Conservation (phyloP, 148 eudicot species). For the Rhododendron henanense region DNA sequence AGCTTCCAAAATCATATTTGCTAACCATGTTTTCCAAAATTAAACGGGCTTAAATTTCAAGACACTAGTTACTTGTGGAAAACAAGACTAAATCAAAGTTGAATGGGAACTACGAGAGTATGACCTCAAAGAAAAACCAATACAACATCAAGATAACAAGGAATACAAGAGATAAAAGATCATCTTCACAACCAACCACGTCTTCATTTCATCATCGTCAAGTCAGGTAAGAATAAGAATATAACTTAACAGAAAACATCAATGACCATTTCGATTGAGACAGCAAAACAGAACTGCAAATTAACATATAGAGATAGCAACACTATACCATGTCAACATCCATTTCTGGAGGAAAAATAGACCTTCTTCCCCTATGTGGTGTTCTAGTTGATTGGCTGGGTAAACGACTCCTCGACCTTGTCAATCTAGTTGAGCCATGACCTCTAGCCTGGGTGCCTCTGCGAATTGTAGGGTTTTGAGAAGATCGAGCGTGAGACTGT, state of each 20-base stretch:
- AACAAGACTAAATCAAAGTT: constrained; percentile 1
- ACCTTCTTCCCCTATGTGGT: constrained; percentile 27
- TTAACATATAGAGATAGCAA: constrained; percentile 4
- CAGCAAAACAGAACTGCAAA: background rate
- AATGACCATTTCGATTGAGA: background rate
- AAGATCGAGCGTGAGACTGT: constrained; percentile 34
- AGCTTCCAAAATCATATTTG: background rate
- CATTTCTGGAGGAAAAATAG: constrained; percentile 59
- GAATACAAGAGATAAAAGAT: background rate
- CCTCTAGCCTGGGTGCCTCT: constrained; percentile 41
- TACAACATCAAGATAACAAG: background rate
- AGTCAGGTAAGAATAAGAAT: background rate
- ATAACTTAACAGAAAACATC: background rate
- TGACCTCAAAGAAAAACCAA: background rate
- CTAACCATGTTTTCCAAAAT: background rate
- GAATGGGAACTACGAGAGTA: background rate
- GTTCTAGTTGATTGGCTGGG: constrained; percentile 40
- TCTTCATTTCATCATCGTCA: background rate
- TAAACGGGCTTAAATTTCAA: background rate
- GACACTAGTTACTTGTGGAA: background rate
- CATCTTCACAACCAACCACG: background rate
- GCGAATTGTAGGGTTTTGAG: constrained; percentile 35
- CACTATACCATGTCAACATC: constrained; percentile 75
- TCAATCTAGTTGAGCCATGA: constrained; percentile 34
- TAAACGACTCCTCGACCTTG: constrained; percentile 52